These are phyloP conservation scores for Coemansia sp. DNA, from an alignment of 192 early-diverging fungal genomes.

Conservation along the genomic window DNA sequence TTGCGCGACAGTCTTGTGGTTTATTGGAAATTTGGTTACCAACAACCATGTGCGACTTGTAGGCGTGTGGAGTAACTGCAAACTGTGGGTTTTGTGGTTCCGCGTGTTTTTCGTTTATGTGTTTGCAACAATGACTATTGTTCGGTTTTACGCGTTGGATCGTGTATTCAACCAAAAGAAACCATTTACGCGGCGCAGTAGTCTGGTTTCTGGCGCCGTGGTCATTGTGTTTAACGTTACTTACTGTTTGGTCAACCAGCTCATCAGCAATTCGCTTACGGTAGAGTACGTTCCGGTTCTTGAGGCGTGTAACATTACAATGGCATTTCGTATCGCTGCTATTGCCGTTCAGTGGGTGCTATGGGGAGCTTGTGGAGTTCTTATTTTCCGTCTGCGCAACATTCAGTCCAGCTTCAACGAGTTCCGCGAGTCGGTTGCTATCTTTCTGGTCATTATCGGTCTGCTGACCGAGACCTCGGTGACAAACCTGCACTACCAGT, in stretches of 20 bases:
- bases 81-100: conserved; percentile 49
- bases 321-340: conserved; percentile 20
- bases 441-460: conserved; percentile 29
- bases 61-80: conserved; percentile 34
- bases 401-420: conserved; percentile 51
- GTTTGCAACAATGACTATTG: conserved; percentile 34
- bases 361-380: conserved; percentile 19
- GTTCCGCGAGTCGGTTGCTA: conserved; percentile 30
- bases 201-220: conserved; percentile 4
- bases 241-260: conserved; percentile 22
- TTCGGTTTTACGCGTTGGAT: conserved; percentile 46
- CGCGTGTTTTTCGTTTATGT: conserved; percentile 36
- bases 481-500: conserved; percentile 20
- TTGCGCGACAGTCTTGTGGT: conserved; percentile 39
- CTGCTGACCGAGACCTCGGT: conserved; percentile 27
- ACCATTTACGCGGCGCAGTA: conserved; percentile 27
- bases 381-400: conserved; percentile 40
- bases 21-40: conserved; percentile 30
- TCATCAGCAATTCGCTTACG: conserved; percentile 19
- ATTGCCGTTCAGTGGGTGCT: conserved; percentile 33
- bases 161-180: conserved; percentile 51
- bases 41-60: conserved; percentile 37
- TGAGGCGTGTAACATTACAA: conserved; percentile 20
- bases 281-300: conserved; percentile 2
- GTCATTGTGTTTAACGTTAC: conserved; percentile 18